phyloP scores from a whole-genome alignment of 129 eudicot species.

The carrot (Daucus carota) region DH1_v3.0 NC_030381.2:19135501-19136000 shows the following conservation, averaged over 20 bases:
- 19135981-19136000: not conserved
- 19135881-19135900: not conserved
- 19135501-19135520: constrained; percentile 64
- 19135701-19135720: not conserved
- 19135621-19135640: not conserved
- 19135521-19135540: constrained; percentile 81
- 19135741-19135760: not conserved
- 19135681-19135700: not conserved
- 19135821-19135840: too few relatives aligned
- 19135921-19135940: too few relatives aligned
- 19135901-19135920: not conserved
- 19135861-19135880: too few relatives aligned
- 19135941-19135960: too few relatives aligned
- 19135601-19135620: not conserved
- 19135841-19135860: too few relatives aligned
- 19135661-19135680: not conserved
- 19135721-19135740: not conserved
- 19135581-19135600: not conserved
- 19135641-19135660: not conserved
- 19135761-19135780: too few relatives aligned
- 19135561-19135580: not conserved
- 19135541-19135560: constrained; percentile 11
- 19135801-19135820: too few relatives aligned
- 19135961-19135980: not conserved
- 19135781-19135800: too few relatives aligned